Base-by-base conservation (phyloP, 2,329 filamentous ascomycete genomes). In the Curvularia spicifera region DNA sequence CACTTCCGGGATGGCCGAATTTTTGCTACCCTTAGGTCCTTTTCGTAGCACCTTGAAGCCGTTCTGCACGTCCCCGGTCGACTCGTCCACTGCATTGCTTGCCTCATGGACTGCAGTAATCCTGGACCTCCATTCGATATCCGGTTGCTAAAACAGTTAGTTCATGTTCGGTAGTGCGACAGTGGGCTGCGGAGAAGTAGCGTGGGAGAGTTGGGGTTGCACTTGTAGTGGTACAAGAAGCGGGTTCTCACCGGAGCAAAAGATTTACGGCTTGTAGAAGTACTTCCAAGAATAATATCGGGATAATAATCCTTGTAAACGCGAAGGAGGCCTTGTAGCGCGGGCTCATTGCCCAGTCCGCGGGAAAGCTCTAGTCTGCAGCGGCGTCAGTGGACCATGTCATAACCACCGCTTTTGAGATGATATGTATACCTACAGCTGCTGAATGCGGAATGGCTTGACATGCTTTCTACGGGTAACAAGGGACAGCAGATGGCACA, bases 231-330 rank as follows among this genome's bases (percentile, higher is more conserved):
- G 56, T 53, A 67, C 62, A 31, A 55, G 29, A 61, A 44, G 54
- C 53, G 81, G 59, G 31, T 50, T 73, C 76, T 68, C 53, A 78
- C 76, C 39, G 72, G 73, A 63, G 76, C 71, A 54, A 77, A 75
- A 20, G 76, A 77, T 33, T 73, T 71, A 44, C 74, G 71, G 66
- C 66, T 76, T 39, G 68, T 72, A 29, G 86, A 84, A 4, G 85
- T 81, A 63, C 89, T 89, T 22, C 89, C 90, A 13, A 94, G 84
- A 58, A 96, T 91, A 53, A 96, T 91, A 73, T 96, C 91, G 0
- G 92, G 91, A 69, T 94, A 96, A 76, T 94, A 96, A 73, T 94
- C 91, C 72, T 95, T 95, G 79, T 89, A 96, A n/a, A 94, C 87
- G 54, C 89, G 85, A 49, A 96, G 80, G 18, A 96, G 81, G 3